A percentile compares a stretch with the other conserved stretches of the same genome.
These are phyloP conservation scores for Xylaria arbuscula DNA, from an alignment of 2,329 filamentous ascomycete species.

Conservation along the genomic window DNA sequence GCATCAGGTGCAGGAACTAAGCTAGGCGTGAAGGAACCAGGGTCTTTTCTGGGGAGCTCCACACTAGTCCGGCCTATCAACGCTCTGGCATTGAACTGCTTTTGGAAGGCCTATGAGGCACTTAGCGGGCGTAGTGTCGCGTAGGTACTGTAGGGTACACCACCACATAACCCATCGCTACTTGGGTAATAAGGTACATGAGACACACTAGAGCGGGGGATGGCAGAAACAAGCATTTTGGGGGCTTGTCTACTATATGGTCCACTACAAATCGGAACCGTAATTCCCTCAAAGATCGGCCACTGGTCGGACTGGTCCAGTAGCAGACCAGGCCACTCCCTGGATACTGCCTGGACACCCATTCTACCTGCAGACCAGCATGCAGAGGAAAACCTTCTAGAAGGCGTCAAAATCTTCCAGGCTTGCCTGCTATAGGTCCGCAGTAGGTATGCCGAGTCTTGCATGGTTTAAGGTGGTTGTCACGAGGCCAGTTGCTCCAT, in stretches of 20 bases:
- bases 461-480: slow-evolving; percentile 17
- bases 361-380: background rate
- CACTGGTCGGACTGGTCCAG: background rate
- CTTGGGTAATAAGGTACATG: background rate
- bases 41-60: slow-evolving; percentile 12
- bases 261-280: slow-evolving; percentile 13
- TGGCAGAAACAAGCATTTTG: slow-evolving; percentile 35
- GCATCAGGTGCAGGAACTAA: slow-evolving; percentile 3
- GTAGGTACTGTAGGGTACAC: background rate
- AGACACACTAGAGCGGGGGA: background rate
- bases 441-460: slow-evolving; percentile 16
- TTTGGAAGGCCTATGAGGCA: slow-evolving; percentile 28
- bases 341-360: background rate
- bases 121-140: background rate
- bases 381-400: slow-evolving; percentile 34
- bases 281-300: slow-evolving; percentile 32
- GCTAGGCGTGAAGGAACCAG: background rate
- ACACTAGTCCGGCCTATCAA: slow-evolving; percentile 19
- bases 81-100: slow-evolving; percentile 9
- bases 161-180: background rate
- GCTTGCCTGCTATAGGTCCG: background rate
- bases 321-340: slow-evolving; percentile 10
- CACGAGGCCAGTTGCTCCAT: slow-evolving; percentile 24
- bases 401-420: slow-evolving; percentile 24
- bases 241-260: slow-evolving; percentile 23